phyloP scores from a whole-genome alignment of 2,329 filamentous ascomycete genomes.

The Talaromyces sp. region DNA sequence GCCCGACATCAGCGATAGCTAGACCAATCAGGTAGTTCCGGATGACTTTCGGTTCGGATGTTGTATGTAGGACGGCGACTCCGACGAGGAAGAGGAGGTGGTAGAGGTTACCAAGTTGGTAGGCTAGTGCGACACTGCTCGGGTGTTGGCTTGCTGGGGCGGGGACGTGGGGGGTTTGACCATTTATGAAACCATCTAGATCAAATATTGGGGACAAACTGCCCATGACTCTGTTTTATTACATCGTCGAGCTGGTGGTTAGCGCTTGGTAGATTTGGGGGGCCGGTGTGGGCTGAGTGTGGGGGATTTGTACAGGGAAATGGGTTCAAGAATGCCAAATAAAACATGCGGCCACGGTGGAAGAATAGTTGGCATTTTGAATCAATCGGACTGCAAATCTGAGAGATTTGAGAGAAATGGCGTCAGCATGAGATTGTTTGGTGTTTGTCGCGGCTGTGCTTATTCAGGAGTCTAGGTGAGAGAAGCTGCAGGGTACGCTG shows the following conservation, averaged over 20 bases:
- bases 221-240: slow-evolving; percentile 57
- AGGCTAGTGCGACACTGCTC: slow-evolving; percentile 59
- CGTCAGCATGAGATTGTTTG: too few species aligned
- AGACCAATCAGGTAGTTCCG: slow-evolving; percentile 68
- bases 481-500: too few species aligned
- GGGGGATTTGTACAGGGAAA: slow-evolving; percentile 70
- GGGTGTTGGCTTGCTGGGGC: slow-evolving; percentile 31
- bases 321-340: slow-evolving; percentile 69
- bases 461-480: too few species aligned
- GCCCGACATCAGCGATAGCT: slow-evolving; percentile 67
- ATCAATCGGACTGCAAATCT: too few species aligned
- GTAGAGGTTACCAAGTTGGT: slow-evolving; percentile 72
- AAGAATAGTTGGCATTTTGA: slow-evolving; percentile 52
- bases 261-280: slow-evolving; percentile 1
- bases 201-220: slow-evolving; percentile 59
- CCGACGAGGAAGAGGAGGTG: slow-evolving; percentile 67
- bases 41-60: slow-evolving; percentile 66
- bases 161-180: slow-evolving; percentile 57
- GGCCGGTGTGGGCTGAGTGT: slow-evolving; percentile 42
- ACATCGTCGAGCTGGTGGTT: slow-evolving; percentile 3
- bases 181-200: slow-evolving; percentile 64
- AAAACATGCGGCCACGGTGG: slow-evolving; percentile 66
- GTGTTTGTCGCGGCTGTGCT: too few species aligned
- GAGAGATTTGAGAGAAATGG: neutral
- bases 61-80: slow-evolving; percentile 65